Percentiles rank a stretch among this genome's conserved stretches.
These are phyloP conservation scores for Daphne laureola DNA, from an alignment of 441 rosid species.

Conservation along the genomic window DNA sequence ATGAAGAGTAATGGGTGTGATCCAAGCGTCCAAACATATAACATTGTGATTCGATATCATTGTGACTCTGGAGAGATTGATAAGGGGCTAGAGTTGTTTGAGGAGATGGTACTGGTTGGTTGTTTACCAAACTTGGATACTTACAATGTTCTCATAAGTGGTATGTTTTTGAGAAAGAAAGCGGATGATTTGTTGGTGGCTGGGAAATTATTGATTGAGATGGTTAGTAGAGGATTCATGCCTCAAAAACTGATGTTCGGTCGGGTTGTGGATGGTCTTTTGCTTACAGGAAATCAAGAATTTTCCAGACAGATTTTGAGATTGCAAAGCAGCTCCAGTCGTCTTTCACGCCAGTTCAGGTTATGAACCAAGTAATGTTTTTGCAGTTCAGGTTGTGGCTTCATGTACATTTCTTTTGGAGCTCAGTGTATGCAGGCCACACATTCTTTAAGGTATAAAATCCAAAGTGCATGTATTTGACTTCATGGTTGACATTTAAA, in stretches of 20 bases:
- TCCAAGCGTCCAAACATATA: conserved; percentile 71
- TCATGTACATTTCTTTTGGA: no score
- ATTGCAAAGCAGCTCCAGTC: conserved; percentile 59
- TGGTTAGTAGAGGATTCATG: conserved; percentile 87
- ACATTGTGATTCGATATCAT: conserved; percentile 59
- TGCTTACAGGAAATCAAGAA: conserved; percentile 73
- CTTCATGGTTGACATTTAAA: no score
- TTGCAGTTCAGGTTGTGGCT: no score
- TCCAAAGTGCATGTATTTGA: no score
- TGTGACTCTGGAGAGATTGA: conserved; percentile 64
- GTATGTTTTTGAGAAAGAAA: conserved; percentile 83
- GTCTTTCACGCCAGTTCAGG: conserved; percentile 48
- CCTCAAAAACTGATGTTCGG: conserved; percentile 71
- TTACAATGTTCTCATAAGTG: conserved; percentile 56
- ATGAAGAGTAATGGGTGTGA: conserved; percentile 59
- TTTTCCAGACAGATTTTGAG: conserved; percentile 71
- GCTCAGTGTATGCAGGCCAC: no score
- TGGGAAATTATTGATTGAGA: conserved; percentile 73
- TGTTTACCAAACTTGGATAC: conserved; percentile 93
- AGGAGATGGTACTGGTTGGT: conserved; percentile 49
- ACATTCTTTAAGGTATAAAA: no score
- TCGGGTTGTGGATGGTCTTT: conserved; percentile 75
- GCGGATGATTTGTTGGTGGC: conserved; percentile 68
- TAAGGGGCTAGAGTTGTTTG: conserved; percentile 53
- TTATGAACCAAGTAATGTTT: conserved; percentile 25